A percentile compares a stretch with the other conserved stretches of the same genome.
Conservation (phyloP, 371 early-diverging fungal species). For the Mortierella sp. region DNA sequence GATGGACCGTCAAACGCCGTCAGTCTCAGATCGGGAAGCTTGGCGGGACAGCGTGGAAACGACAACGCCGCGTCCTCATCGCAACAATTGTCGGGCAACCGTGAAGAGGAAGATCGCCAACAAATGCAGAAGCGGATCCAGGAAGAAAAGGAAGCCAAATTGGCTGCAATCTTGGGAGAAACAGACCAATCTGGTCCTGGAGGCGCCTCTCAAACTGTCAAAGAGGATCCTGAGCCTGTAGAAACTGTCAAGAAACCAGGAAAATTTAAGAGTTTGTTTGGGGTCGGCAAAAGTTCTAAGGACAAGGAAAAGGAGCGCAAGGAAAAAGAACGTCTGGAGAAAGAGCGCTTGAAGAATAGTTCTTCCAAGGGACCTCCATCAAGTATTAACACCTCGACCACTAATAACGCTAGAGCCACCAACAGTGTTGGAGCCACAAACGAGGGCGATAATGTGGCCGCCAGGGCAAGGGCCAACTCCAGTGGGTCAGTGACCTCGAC, state of each 20-base stretch:
- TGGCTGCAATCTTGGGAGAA: conserved; percentile 40
- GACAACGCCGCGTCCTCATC: background rate
- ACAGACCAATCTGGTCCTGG: background rate
- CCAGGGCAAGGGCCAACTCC: conserved; percentile 44
- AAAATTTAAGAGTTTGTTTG: conserved; percentile 38
- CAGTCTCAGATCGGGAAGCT: background rate
- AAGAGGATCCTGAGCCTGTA: conserved; percentile 11
- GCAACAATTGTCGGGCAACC: background rate
- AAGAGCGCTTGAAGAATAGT: conserved; percentile 17
- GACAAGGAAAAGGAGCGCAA: conserved; percentile 53
- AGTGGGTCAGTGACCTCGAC: conserved; percentile 33
- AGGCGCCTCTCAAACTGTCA: background rate
- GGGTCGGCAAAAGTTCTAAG: conserved; percentile 53
- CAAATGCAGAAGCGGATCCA: conserved; percentile 20
- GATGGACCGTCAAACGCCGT: conserved; percentile 8
- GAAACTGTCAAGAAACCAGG: conserved; percentile 46
- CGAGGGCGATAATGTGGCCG: conserved; percentile 6
- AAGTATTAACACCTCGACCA: background rate
- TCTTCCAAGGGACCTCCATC: conserved; percentile 2
- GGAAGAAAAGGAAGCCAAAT: conserved; percentile 35
- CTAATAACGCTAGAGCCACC: background rate
- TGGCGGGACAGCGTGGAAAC: conserved; percentile 1
- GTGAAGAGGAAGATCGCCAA: conserved; percentile 36
- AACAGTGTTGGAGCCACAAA: conserved; percentile 5
- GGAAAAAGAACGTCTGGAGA: conserved; percentile 42